Percentiles rank a stretch among this genome's conserved stretches.
Conservation (phyloP, 768 basidiomycete genomes). For the Kwoniella shandongensis region DNA sequence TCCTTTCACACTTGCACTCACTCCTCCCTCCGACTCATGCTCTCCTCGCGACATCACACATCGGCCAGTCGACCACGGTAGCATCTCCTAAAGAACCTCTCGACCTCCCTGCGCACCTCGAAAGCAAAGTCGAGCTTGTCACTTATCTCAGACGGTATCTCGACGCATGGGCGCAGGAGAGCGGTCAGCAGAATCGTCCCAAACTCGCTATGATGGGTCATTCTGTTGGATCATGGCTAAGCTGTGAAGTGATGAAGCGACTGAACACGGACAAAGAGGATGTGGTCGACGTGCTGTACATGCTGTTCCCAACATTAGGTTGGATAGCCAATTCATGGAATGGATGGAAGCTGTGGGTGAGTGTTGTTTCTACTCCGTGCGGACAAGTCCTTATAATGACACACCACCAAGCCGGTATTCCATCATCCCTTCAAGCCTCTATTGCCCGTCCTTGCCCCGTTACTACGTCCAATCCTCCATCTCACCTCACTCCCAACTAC, state of each 20-base stretch:
- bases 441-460: constrained; percentile 54
- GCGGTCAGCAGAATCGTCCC: constrained; percentile 3
- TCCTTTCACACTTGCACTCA: constrained; percentile 61
- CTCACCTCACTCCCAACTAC: constrained; percentile 53
- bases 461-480: constrained; percentile 58
- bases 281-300: constrained; percentile 60
- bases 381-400: background rate
- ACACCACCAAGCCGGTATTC: constrained; percentile 58
- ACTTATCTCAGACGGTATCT: constrained; percentile 48
- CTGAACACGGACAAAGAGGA: constrained; percentile 42
- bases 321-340: constrained; percentile 67
- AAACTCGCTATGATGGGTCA: constrained; percentile 56
- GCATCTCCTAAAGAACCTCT: constrained; percentile 43
- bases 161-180: constrained; percentile 28
- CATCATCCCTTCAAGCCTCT: constrained; percentile 56
- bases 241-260: constrained; percentile 59
- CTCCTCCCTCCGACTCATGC: constrained; percentile 65
- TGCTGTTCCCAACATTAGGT: constrained; percentile 71
- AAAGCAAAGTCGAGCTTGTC: constrained; percentile 62
- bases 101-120: constrained; percentile 60
- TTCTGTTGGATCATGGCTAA: constrained; percentile 72
- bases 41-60: constrained; percentile 55
- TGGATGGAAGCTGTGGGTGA: constrained; percentile 62
- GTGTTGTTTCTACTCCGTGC: constrained; percentile 30
- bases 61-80: constrained; percentile 64